phyloP scores from a whole-genome alignment of 257 asterid genomes.

The Cynanchum wilfordii region DNA sequence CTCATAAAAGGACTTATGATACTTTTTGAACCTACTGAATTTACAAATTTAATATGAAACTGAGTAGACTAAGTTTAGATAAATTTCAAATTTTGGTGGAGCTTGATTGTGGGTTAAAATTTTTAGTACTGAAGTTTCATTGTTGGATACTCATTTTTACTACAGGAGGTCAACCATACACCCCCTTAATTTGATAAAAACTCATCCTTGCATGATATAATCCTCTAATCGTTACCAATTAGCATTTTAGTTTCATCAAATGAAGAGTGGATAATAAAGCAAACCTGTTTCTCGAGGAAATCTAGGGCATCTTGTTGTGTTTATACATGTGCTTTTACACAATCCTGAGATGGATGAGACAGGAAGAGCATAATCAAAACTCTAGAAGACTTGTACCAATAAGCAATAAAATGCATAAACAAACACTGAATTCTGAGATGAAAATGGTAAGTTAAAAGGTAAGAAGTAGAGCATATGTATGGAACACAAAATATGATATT shows the following conservation, averaged over 20 bases:
- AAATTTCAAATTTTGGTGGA: background rate
- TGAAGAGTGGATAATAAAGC: background rate
- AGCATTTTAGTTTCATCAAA: background rate
- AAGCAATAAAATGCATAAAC: background rate
- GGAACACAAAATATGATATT: background rate
- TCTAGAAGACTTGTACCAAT: background rate
- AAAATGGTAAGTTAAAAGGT: background rate
- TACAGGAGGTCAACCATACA: background rate
- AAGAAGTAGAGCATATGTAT: background rate
- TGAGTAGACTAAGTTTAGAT: no score
- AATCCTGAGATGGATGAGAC: conserved; percentile 51
- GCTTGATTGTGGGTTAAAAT: background rate
- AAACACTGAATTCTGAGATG: background rate
- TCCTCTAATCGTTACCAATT: background rate
- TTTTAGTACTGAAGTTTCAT: background rate
- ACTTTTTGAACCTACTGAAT: no score
- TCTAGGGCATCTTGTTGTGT: conserved; percentile 74
- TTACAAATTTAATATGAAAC: no score
- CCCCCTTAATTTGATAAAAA: background rate
- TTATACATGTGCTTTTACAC: conserved; percentile 53
- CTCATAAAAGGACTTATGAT: background rate
- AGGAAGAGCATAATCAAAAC: background rate
- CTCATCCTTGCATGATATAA: background rate
- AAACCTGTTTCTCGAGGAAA: conserved; percentile 77
- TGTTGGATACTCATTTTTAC: background rate